Evolutionary conservation across 192 early-diverging fungal species (phyloP), one percentile per base, ranked within the genome.

Genomic region (Entomortierella beljakovae): DNA sequence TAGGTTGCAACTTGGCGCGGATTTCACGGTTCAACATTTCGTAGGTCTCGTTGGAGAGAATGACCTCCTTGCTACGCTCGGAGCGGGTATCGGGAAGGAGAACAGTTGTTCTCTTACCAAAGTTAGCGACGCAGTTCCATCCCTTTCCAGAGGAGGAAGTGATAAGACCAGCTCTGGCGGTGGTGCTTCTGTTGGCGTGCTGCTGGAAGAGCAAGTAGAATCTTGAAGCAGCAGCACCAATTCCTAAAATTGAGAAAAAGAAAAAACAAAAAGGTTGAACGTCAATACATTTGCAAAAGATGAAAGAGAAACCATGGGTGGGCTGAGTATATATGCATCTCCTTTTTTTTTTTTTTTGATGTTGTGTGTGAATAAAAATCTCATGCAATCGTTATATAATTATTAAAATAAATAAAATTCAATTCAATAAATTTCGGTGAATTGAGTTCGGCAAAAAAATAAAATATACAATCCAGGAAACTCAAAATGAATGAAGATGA

Each of bases 181-280:
- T 85, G 52, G 87, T 64, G 23, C 83, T 57, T 46, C 82, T 55
- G 42, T 83, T 95, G 28, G 90, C 86, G 69, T 95, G 93, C 7
- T 90, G 91, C 83, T 97, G 95, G 88, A 92, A 97, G 57, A 97
- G 80, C 58, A 90, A 85, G 86, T 93, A 95, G 82, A 93, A 94
- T 22, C 88, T 87, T 57, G 85, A 75, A 20, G 93, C 94, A 55
- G 91, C 86, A 61, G 87, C 83, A 80, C 88, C 89, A 61, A 94
- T 71, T 7, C 75, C 85, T 84, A 58, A 33, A 15, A 25, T 40
- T 11, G 3, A 11, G 48, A 10, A 65, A 42, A 13, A 42, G 29
- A 48, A 8, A 53, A 28, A 13, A 20, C 18, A 51, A 20, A 25
- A 6, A 51, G 7, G 5, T 6, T 6, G 9, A 51, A 51, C 7